Conservation (phyloP, 306 rosid genomes). For the Prunus padus region DNA sequence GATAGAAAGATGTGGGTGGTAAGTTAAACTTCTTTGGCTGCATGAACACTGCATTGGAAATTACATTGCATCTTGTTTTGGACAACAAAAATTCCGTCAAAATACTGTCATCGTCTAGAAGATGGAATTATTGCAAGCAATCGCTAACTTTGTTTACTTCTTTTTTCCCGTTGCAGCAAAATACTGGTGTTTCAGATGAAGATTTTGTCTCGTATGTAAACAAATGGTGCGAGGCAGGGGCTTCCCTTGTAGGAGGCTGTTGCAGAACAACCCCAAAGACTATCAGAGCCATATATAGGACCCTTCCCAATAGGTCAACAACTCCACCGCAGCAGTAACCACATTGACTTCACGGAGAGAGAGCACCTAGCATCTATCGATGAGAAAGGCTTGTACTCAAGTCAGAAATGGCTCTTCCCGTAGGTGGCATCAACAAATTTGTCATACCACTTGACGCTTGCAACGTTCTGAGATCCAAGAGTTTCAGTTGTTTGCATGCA, state of each 20-base stretch:
- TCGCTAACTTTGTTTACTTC: neutral
- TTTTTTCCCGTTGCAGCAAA: constrained; percentile 45
- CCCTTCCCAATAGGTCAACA: constrained; percentile 29
- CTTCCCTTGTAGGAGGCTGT: constrained; percentile 89
- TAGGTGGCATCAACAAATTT: neutral
- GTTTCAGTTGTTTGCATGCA: neutral
- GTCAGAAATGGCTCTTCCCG: neutral
- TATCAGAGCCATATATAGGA: constrained; percentile 58
- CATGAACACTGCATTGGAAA: neutral
- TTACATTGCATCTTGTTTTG: neutral
- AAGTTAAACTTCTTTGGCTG: constrained; percentile 39
- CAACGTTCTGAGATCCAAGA: neutral
- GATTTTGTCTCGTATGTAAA: constrained; percentile 72
- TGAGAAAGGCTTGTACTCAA: neutral
- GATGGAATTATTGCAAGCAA: neutral
- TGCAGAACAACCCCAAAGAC: constrained; percentile 93
- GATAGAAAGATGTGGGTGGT: constrained; percentile 74
- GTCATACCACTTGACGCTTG: neutral
- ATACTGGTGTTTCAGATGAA: constrained; percentile 50
- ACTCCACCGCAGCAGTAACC: constrained; percentile 2
- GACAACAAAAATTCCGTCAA: neutral
- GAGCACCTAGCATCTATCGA: neutral
- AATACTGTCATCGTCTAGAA: neutral
- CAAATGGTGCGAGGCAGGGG: constrained; percentile 83
- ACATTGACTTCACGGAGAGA: neutral